Percentiles rank a stretch among this genome's conserved stretches.
Evolutionary conservation across 176 grass and related monocot species (phyloP).

Genomic region (Phoenix dactylifera): DNA sequence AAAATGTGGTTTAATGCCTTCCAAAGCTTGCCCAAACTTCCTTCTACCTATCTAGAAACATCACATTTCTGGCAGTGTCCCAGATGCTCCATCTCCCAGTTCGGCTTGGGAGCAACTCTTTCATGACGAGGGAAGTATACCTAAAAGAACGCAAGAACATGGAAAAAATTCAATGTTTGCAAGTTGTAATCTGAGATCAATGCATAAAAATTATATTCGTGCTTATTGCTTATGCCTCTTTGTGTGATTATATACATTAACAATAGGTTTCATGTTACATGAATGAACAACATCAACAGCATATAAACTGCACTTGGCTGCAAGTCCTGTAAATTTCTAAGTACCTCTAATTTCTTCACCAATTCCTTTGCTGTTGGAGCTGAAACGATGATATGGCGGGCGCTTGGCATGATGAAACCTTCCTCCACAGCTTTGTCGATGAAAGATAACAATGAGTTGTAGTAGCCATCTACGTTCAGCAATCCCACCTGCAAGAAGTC

Average conservation of each 20-base stretch:
- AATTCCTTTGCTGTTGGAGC: constrained; percentile 82
- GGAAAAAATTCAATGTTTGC: no score
- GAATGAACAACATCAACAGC: no score
- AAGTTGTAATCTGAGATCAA: no score
- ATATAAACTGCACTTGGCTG: no score
- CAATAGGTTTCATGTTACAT: no score
- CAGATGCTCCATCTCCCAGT: constrained; percentile 64
- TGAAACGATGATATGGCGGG: constrained; percentile 85
- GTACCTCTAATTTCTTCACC: constrained; percentile 92
- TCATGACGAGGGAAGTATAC: constrained; percentile 88
- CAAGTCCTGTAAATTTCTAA: not conserved
- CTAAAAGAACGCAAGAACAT: constrained; percentile 19
- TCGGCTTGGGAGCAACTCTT: constrained; percentile 73
- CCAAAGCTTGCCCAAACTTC: not conserved
- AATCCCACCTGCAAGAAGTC: constrained; percentile 52
- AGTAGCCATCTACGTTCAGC: constrained; percentile 98
- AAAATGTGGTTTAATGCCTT: no score
- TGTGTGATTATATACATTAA: no score
- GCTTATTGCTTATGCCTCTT: no score
- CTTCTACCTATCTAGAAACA: not conserved
- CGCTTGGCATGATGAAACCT: constrained; percentile 77
- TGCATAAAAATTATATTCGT: no score
- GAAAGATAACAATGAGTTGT: constrained; percentile 95
- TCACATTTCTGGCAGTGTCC: constrained; percentile 9
- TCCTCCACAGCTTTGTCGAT: constrained; percentile 99